Conservation (phyloP, 768 basidiomycete species). For the Suillus occidentalis region DNA sequence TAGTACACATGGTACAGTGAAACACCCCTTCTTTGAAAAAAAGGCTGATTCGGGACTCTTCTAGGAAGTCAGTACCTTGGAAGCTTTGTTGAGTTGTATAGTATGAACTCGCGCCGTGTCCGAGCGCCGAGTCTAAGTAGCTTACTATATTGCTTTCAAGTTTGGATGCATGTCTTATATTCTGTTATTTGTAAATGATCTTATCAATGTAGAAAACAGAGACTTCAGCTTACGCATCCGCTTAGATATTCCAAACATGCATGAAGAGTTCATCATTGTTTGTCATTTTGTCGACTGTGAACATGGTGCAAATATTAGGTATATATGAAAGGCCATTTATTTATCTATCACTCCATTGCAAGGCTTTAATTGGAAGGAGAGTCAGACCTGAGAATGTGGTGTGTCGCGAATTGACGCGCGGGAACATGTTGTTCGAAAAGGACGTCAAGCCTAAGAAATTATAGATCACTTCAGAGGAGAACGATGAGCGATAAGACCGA, state of each 20-base stretch:
- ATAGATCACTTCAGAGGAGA: background rate
- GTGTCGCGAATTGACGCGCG: conserved; percentile 26
- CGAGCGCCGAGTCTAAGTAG: too few relatives aligned
- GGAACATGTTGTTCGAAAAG: conserved; percentile 31
- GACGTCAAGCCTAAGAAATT: conserved; percentile 24
- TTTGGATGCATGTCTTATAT: too few relatives aligned
- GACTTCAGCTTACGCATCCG: too few relatives aligned
- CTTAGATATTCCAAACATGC: background rate
- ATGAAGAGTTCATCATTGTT: background rate
- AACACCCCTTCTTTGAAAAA: too few relatives aligned
- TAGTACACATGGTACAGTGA: too few relatives aligned
- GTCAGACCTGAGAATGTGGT: conserved; percentile 16
- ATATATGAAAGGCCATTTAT: background rate
- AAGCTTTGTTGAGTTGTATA: too few relatives aligned
- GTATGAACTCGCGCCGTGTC: too few relatives aligned
- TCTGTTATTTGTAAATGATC: too few relatives aligned
- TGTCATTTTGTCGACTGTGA: background rate
- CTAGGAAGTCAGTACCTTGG: too few relatives aligned
- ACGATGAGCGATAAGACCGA: background rate
- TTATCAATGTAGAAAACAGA: too few relatives aligned
- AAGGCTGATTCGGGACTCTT: too few relatives aligned
- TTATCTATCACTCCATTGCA: background rate
- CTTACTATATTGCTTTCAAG: too few relatives aligned
- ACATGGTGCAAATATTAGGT: background rate
- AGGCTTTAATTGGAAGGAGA: background rate